phyloP scores from a whole-genome alignment of 345 rosid species.

The Angophora floribunda region DNA sequence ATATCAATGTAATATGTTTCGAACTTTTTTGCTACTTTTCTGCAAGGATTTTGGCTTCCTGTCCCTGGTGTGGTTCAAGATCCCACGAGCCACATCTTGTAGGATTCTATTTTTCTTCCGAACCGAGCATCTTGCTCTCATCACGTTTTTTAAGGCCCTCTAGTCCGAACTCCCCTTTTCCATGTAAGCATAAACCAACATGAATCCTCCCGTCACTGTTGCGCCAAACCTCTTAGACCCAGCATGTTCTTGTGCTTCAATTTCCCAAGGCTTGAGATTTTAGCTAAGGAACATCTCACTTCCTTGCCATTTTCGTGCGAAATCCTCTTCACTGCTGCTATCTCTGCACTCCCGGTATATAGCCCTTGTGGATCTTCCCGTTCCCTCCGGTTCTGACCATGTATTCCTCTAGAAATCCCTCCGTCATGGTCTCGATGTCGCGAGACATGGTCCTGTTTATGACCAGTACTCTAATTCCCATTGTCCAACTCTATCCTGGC shows the following conservation, averaged over 20 bases:
- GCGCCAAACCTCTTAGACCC: constrained; percentile 37
- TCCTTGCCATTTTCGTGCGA: constrained; percentile 53
- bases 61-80: constrained; percentile 63
- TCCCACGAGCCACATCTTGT: constrained; percentile 56
- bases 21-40: no score
- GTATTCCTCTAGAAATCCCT: constrained; percentile 51
- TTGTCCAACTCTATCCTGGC: constrained; percentile 53
- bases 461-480: constrained; percentile 98
- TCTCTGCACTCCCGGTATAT: constrained; percentile 40
- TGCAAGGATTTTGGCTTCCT: constrained; percentile 67
- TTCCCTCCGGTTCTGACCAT: constrained; percentile 72
- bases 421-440: constrained; percentile 53
- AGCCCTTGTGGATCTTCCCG: constrained; percentile 67
- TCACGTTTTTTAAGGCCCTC: constrained; percentile 38
- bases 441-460: constrained; percentile 28
- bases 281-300: constrained; percentile 59
- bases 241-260: constrained; percentile 60
- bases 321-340: constrained; percentile 78
- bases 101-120: constrained; percentile 37
- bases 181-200: constrained; percentile 76
- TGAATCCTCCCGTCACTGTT: constrained; percentile 53
- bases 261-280: constrained; percentile 70
- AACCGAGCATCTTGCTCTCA: constrained; percentile 21
- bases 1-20: no score
- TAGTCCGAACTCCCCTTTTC: constrained; percentile 71